Percentiles rank a stretch among this genome's conserved stretches.
Conservation (phyloP, 345 rosid species). For the Brassica incana region DNA sequence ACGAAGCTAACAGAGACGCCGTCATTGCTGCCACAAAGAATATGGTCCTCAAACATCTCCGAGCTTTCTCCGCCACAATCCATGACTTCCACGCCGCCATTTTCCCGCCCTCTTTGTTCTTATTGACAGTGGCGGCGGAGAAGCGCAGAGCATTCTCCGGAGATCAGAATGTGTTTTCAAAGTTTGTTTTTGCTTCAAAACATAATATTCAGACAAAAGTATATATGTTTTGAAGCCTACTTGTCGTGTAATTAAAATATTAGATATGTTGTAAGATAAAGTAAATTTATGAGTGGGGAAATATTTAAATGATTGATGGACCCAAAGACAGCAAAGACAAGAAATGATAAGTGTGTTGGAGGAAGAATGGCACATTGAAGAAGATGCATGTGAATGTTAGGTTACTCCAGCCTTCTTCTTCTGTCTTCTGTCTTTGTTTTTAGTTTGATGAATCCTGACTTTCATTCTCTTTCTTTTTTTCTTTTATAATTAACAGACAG, state of each 20-base stretch:
- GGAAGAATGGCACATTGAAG: constrained; percentile 10
- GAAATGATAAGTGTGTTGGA: constrained; percentile 33
- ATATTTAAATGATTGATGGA: constrained; percentile 32
- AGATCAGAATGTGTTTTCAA: neutral
- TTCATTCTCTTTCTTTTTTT: neutral
- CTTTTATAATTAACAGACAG: neutral
- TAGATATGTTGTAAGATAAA: constrained; percentile 24
- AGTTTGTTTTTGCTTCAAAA: neutral
- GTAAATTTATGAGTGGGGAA: constrained; percentile 14
- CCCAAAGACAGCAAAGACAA: constrained; percentile 35
- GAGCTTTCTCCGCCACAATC: constrained; percentile 64
- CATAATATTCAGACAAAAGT: constrained; percentile 24
- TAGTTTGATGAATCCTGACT: neutral
- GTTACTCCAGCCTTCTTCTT: constrained; percentile 30
- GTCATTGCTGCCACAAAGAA: constrained; percentile 90
- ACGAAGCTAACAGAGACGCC: constrained; percentile 78
- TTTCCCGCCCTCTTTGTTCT: neutral
- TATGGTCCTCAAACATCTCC: constrained; percentile 64
- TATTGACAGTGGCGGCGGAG: neutral
- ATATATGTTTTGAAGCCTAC: neutral
- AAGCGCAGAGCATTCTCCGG: constrained; percentile 10
- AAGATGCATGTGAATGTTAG: constrained; percentile 34
- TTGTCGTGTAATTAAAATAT: neutral
- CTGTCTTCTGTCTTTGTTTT: constrained; percentile 18
- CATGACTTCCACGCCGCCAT: constrained; percentile 50